phyloP scores from a whole-genome alignment of 345 rosid species.

The Clarkia xantiana region DNA sequence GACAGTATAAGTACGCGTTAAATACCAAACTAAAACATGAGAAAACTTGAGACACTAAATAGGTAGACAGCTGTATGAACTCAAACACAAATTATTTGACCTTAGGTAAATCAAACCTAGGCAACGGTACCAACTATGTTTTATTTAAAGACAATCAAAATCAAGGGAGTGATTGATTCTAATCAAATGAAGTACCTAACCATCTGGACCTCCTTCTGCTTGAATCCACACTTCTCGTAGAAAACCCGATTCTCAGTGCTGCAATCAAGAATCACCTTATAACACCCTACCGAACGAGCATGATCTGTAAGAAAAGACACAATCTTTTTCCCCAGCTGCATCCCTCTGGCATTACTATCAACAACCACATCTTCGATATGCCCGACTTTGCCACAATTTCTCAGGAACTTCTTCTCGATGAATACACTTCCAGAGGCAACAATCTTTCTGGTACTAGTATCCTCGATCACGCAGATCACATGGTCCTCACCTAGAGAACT shows the following conservation, averaged over 20 bases:
- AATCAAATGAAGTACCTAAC: constrained; percentile 33
- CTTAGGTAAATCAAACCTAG: too few relatives aligned
- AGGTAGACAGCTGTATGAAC: too few relatives aligned
- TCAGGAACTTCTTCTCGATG: constrained; percentile 72
- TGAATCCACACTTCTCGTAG: constrained; percentile 74
- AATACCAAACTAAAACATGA: too few relatives aligned
- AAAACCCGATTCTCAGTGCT: constrained; percentile 38
- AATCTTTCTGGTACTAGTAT: constrained; percentile 31
- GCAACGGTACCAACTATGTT: too few relatives aligned
- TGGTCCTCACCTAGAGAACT: constrained; percentile 57
- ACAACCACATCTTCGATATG: constrained; percentile 87
- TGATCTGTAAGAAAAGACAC: constrained; percentile 46
- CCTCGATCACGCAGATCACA: constrained; percentile 74
- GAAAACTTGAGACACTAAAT: too few relatives aligned
- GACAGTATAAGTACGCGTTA: too few relatives aligned
- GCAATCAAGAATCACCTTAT: constrained; percentile 80
- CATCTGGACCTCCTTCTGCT: constrained; percentile 60
- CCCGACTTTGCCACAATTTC: constrained; percentile 78
- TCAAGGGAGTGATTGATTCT: too few relatives aligned
- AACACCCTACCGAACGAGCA: constrained; percentile 49
- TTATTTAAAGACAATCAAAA: too few relatives aligned
- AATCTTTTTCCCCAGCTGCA: constrained; percentile 52
- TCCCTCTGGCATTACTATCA: constrained; percentile 44
- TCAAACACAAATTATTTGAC: too few relatives aligned
- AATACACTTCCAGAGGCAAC: constrained; percentile 58